Conservation (phyloP, 1,139 yeast species). For the Kodamaea anthophila region DNA sequence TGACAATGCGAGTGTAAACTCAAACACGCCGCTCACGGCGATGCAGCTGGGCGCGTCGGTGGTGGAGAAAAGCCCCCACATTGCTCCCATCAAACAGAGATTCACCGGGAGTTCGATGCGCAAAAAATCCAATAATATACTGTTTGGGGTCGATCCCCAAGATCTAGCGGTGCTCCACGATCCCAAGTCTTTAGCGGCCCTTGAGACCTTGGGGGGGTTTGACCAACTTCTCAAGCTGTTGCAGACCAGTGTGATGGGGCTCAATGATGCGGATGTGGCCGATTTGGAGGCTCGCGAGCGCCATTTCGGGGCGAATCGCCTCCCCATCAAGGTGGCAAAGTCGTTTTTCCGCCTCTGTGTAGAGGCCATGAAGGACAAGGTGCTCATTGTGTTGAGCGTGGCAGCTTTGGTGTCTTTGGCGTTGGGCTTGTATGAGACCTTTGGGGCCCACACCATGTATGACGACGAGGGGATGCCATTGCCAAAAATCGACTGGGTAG, state of each 20-base stretch:
- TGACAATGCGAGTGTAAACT: constrained; percentile 11
- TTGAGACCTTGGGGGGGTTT: constrained; percentile 41
- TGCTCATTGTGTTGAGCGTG: constrained; percentile 70
- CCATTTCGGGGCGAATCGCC: constrained; percentile 58
- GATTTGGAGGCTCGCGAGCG: constrained; percentile 32
- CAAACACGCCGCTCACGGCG: constrained; percentile 11
- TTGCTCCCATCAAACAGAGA: constrained; percentile 5
- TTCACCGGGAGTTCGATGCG: constrained; percentile 4
- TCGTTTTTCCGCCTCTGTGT: constrained; percentile 62
- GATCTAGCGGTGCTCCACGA: constrained; percentile 43
- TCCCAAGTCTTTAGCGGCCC: constrained; percentile 42
- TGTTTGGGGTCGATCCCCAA: constrained; percentile 15
- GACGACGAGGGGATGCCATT: constrained; percentile 70
- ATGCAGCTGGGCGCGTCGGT: constrained; percentile 1
- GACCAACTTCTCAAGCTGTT: constrained; percentile 21
- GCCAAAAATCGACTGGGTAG: constrained; percentile 94
- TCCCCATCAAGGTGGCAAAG: constrained; percentile 68
- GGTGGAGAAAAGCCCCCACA: neutral
- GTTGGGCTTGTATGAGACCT: constrained; percentile 85
- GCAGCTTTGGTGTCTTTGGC: constrained; percentile 90
- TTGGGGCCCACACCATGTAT: constrained; percentile 72
- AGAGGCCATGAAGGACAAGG: constrained; percentile 89
- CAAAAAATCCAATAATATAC: constrained; percentile 1
- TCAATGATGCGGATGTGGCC: constrained; percentile 24
- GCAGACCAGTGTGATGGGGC: constrained; percentile 43